Percentiles rank a stretch among this genome's conserved stretches.
phyloP scores from a whole-genome alignment of 1,284 basidiomycete genomes.

The Melampsora larici-populina region DNA sequence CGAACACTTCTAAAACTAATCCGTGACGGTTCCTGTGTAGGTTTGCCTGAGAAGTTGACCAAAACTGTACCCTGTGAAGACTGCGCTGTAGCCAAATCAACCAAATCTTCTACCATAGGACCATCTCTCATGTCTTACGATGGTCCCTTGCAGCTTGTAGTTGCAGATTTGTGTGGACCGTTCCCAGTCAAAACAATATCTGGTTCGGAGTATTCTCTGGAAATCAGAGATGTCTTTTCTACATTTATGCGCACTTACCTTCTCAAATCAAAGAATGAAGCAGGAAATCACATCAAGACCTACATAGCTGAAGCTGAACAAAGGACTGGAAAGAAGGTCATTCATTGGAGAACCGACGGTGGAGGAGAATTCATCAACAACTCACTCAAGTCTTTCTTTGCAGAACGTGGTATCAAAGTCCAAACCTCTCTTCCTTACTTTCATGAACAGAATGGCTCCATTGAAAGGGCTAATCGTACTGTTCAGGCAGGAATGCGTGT shows the following conservation, averaged over 20 bases:
- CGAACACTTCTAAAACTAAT: too few relatives aligned
- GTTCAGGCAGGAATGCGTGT: not conserved
- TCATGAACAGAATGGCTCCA: too few relatives aligned
- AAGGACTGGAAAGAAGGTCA: not conserved
- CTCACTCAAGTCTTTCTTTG: not conserved
- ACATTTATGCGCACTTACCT: not conserved
- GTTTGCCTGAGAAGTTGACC: too few relatives aligned
- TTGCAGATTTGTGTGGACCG: not conserved
- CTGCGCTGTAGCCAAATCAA: too few relatives aligned
- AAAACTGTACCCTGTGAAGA: too few relatives aligned
- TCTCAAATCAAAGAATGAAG: not conserved
- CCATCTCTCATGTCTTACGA: too few relatives aligned
- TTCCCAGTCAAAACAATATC: not conserved
- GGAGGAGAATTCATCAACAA: too few relatives aligned
- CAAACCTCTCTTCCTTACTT: not conserved
- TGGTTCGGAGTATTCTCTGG: not conserved
- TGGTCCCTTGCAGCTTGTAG: too few relatives aligned
- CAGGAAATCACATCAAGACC: not conserved
- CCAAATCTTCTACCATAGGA: too few relatives aligned
- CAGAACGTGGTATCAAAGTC: not conserved
- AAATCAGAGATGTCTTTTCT: not conserved
- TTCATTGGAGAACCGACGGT: not conserved
- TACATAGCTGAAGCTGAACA: not conserved
- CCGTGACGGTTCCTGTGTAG: too few relatives aligned
- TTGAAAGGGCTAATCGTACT: constrained; percentile 10